Conservation (phyloP, 176 grass and related monocot genomes). For the Paspalum notatum region DNA sequence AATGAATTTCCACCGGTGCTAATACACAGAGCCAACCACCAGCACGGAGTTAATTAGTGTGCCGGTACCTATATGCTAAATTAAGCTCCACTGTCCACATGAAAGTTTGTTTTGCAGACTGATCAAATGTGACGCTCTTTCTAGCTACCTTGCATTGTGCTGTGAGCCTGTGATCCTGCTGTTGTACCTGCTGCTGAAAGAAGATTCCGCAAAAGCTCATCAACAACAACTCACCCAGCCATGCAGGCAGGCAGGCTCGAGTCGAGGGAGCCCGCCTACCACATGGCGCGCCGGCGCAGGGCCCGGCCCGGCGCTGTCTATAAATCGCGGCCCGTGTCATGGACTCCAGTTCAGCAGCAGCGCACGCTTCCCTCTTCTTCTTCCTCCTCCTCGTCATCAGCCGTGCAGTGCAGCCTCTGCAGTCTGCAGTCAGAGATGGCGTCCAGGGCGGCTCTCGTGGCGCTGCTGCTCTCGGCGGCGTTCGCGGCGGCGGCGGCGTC, state of each 20-base stretch:
- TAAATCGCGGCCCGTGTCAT: constrained; percentile 32
- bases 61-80: no score
- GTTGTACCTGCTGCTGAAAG: constrained; percentile 47
- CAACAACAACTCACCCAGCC: constrained; percentile 17
- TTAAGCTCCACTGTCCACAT: neutral
- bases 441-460: constrained; percentile 1
- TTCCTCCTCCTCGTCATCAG: neutral
- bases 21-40: no score
- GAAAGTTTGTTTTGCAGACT: constrained; percentile 8
- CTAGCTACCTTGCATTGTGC: neutral
- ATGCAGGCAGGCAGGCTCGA: constrained; percentile 4
- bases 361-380: neutral
- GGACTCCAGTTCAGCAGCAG: constrained; percentile 38
- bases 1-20: no score
- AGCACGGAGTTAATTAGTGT: no score
- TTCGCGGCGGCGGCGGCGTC: constrained; percentile 10
- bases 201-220: constrained; percentile 25
- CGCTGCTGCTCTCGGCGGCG: constrained; percentile 37
- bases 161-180: neutral
- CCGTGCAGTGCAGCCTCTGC: neutral
- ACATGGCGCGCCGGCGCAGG: constrained; percentile 17
- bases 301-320: constrained; percentile 14
- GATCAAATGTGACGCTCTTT: neutral
- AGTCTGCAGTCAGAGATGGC: constrained; percentile 15
- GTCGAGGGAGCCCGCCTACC: constrained; percentile 43